These are phyloP conservation scores for Xerocomellus amylosporus DNA, from an alignment of 768 basidiomycete species.

Conservation along the genomic window DNA sequence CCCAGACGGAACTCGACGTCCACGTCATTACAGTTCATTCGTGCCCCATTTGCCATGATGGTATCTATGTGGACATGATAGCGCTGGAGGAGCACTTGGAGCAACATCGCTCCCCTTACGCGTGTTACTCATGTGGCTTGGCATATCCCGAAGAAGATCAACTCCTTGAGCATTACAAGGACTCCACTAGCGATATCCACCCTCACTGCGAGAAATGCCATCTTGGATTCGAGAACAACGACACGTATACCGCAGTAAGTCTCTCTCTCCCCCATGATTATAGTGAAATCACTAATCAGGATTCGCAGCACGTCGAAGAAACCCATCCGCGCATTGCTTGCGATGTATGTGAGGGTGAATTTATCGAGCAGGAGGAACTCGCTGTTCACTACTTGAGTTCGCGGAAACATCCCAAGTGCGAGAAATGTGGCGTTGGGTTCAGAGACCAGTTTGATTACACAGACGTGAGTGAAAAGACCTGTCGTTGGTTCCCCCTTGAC, in stretches of 20 bases:
- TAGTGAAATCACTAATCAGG: background rate
- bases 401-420: slow-evolving; percentile 28
- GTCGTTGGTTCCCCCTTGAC: slow-evolving; percentile 8
- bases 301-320: slow-evolving; percentile 38
- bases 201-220: slow-evolving; percentile 36
- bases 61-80: slow-evolving; percentile 25
- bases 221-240: slow-evolving; percentile 35
- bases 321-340: slow-evolving; percentile 39
- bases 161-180: slow-evolving; percentile 39
- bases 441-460: slow-evolving; percentile 26
- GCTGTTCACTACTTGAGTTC: slow-evolving; percentile 27
- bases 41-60: slow-evolving; percentile 33
- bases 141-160: slow-evolving; percentile 34
- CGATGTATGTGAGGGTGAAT: slow-evolving; percentile 23
- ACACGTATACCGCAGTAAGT: slow-evolving; percentile 31
- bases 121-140: slow-evolving; percentile 22
- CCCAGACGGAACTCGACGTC: slow-evolving; percentile 29
- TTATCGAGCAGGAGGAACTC: slow-evolving; percentile 25
- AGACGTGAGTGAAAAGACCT: slow-evolving; percentile 20
- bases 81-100: slow-evolving; percentile 30
- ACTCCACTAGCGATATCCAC: slow-evolving; percentile 35
- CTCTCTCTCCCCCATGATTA: background rate
- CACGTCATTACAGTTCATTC: slow-evolving; percentile 32
- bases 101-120: slow-evolving; percentile 28
- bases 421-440: slow-evolving; percentile 28